phyloP scores from a whole-genome alignment of 164 flowering plant species.

The Vitis labrusca region DNA sequence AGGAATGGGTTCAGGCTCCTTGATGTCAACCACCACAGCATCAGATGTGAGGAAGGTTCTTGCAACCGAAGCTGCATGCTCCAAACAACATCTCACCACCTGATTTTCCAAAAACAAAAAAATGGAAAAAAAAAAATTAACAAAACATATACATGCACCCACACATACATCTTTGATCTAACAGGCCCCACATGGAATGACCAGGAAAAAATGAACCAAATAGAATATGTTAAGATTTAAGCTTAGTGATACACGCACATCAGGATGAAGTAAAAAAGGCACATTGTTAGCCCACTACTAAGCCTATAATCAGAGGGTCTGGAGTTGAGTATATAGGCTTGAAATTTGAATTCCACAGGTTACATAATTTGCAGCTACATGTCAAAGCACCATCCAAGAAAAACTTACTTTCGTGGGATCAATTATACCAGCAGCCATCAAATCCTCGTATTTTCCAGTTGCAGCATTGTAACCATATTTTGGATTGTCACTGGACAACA shows the following conservation, averaged over 20 bases:
- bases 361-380: background rate
- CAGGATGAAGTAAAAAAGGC: too few species aligned
- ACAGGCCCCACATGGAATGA: background rate
- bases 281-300: too few species aligned
- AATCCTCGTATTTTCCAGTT: conserved; percentile 86
- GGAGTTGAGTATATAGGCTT: background rate
- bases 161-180: too few species aligned
- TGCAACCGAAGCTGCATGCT: conserved; percentile 91
- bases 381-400: background rate
- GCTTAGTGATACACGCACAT: too few species aligned
- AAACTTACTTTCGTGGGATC: conserved; percentile 89
- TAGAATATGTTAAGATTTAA: too few species aligned
- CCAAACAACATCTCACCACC: conserved; percentile 94
- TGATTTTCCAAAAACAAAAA: conserved; percentile 10
- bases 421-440: conserved; percentile 94
- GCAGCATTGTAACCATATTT: conserved; percentile 94
- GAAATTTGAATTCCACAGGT: background rate
- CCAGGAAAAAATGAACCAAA: too few species aligned
- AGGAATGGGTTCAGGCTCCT: conserved; percentile 68
- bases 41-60: conserved; percentile 87
- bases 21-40: conserved; percentile 86
- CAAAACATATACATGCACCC: too few species aligned
- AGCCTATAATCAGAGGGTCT: too few species aligned
- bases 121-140: too few species aligned
- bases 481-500: conserved; percentile 67